These are phyloP conservation scores for Chimonanthus salicifolius DNA, from an alignment of 164 flowering plant species.

Conservation along the genomic window DNA sequence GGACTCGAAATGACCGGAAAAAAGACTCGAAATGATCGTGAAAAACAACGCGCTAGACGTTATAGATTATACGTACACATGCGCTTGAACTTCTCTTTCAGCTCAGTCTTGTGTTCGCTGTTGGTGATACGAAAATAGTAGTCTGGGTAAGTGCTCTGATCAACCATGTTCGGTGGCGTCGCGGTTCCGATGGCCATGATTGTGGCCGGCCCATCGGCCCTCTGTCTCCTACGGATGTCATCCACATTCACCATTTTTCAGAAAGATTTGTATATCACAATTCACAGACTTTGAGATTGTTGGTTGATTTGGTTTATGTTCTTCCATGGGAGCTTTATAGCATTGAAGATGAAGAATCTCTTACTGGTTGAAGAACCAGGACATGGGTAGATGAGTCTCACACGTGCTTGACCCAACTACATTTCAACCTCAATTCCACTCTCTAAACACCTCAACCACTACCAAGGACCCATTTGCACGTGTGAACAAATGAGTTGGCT, in stretches of 20 bases:
- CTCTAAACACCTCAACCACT: neutral
- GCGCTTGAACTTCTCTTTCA: conserved; percentile 47
- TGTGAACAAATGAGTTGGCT: neutral
- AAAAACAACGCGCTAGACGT: too few species aligned
- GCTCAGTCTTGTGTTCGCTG: conserved; percentile 37
- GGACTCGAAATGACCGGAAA: too few species aligned
- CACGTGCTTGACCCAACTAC: conserved; percentile 9
- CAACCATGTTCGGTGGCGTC: conserved; percentile 31
- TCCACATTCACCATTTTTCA: conserved; percentile 25
- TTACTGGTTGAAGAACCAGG: too few species aligned
- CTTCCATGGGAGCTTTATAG: neutral
- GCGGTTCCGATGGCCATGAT: conserved; percentile 45
- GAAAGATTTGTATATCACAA: too few species aligned
- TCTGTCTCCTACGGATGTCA: conserved; percentile 30
- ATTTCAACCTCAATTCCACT: neutral
- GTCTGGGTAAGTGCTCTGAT: conserved; percentile 39
- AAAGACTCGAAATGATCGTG: too few species aligned
- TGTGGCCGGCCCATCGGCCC: conserved; percentile 42
- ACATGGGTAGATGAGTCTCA: conserved; percentile 2
- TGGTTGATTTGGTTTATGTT: neutral
- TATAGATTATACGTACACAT: conserved; percentile 31
- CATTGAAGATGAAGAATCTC: neutral
- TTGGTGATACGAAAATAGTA: conserved; percentile 46
- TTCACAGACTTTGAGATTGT: neutral
- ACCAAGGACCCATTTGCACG: neutral